Conservation (phyloP, 345 rosid genomes). For the Citrus sinensis region DVS_A1.0 CM039168.1:6228001-6228500, state of each 20-base stretch:
- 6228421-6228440: too few species aligned
- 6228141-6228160: neutral
- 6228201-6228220: neutral
- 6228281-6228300: neutral
- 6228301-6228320: neutral
- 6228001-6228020: neutral
- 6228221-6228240: neutral
- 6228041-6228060: slow-evolving; percentile 43
- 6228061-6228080: slow-evolving; percentile 47
- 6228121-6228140: slow-evolving; percentile 49
- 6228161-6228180: neutral
- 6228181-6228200: too few species aligned
- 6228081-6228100: slow-evolving; percentile 43
- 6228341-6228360: neutral
- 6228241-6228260: neutral
- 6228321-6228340: neutral
- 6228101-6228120: slow-evolving; percentile 35
- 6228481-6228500: too few species aligned
- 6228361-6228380: neutral
- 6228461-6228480: too few species aligned
- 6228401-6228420: too few species aligned
- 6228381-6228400: too few species aligned
- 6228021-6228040: neutral
- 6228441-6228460: too few species aligned
- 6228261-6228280: neutral